Conservation (phyloP, 768 basidiomycete genomes). For the Mrakia blollopis region DNA sequence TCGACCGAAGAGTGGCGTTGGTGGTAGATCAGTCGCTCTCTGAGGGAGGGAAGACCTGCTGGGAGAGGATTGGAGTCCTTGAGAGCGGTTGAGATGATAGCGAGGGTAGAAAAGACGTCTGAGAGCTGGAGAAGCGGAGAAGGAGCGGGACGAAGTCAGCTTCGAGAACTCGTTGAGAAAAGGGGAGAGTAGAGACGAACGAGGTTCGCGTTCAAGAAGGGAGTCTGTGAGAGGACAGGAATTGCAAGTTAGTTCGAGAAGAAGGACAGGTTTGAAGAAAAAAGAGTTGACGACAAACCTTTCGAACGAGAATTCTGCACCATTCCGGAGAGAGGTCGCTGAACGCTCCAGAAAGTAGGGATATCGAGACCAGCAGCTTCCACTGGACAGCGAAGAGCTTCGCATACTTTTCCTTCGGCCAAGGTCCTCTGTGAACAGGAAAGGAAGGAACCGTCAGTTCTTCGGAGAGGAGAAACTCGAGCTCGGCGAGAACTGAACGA, state of each 20-base stretch:
- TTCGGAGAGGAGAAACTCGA: not conserved
- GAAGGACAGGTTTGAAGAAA: too few relatives aligned
- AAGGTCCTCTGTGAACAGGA: conserved; percentile 51
- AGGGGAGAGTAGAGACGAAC: conserved; percentile 42
- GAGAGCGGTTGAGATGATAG: conserved; percentile 50
- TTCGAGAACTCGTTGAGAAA: not conserved
- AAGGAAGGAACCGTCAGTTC: conserved; percentile 39
- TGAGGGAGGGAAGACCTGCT: conserved; percentile 48
- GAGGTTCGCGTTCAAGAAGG: conserved; percentile 56
- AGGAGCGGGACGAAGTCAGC: not conserved
- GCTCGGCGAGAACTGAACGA: not conserved
- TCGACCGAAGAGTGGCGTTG: conserved; percentile 4
- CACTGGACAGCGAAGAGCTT: conserved; percentile 47
- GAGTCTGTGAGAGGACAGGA: conserved; percentile 40
- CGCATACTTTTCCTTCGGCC: conserved; percentile 53
- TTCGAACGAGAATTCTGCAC: conserved; percentile 48
- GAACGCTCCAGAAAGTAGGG: conserved; percentile 46
- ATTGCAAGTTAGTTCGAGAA: not conserved
- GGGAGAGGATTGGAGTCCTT: conserved; percentile 51
- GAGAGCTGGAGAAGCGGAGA: conserved; percentile 40
- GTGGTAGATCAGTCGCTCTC: conserved; percentile 53
- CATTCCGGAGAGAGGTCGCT: conserved; percentile 49
- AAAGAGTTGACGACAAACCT: not conserved
- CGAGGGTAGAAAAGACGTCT: conserved; percentile 51
- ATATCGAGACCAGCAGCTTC: conserved; percentile 43